Evolutionary conservation across 2,329 filamentous ascomycete genomes (phyloP), one percentile per base, ranked within the genome.

Genomic region (Thermoascus crustaceus): DNA sequence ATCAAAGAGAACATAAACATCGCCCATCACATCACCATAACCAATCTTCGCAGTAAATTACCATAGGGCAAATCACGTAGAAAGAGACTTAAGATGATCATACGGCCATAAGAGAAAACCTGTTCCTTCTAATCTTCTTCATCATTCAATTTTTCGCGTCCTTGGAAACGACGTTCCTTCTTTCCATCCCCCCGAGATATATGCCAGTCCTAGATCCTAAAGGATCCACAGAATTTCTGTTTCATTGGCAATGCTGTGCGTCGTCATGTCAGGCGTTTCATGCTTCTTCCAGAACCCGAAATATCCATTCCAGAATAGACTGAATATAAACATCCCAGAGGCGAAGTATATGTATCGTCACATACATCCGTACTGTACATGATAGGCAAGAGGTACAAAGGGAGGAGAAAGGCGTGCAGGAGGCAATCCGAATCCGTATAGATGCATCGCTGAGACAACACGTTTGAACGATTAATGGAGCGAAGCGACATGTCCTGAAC

Each of bases 371-470:
- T 35, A 33, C 30, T 32, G 27, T 37, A 30, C 24, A 26, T 19
- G 17, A 25, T 17, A 10, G 14, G 18, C 11, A 23, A 19, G 13
- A 22, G 19, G 16, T 27, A 14, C n/a, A 38, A 24, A 8, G 17
- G 25, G 37, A 35, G 37, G 27, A 30, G 33, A 27, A 32, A 17
- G 11, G 17, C 8, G 3, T 13, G 5, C n/a, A 45, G 48, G 39
- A 38, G 39, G 38, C 42, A 45, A 43, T 37, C 31, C 13, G 18
- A 8, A 16, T 7, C 26, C 26, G n/a, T 14, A 23, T 24, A 41
- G 16, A 11, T 34, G 26, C 34, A 36, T 19, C 21, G 21, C n/a
- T n/a, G n/a, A n/a, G n/a, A n/a, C n/a, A n/a, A n/a, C n/a, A n/a
- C n/a, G n/a, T n/a, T n/a, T n/a, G n/a, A n/a, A 24, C 20, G 16